Base-by-base conservation (phyloP, 2,329 filamentous ascomycete genomes). In the Esteya vermicola region DNA sequence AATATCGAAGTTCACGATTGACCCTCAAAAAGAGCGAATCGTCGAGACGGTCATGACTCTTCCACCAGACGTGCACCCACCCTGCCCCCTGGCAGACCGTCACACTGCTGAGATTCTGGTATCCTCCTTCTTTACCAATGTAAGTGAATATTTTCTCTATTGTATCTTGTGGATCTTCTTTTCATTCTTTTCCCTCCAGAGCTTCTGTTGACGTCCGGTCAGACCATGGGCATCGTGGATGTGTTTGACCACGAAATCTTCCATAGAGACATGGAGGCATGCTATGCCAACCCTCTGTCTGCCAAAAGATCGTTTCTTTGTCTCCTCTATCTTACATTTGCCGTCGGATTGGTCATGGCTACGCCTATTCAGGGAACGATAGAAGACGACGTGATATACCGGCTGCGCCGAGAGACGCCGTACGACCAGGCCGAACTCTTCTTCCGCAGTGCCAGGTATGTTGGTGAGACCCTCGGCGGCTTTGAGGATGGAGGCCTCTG, bases 401-500 rank as follows among this genome's bases (percentile, higher is more conserved):
- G 64, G 39, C 57, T 79, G 18, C 61, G 63, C 18, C 9, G 2
- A 3, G 59, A 56, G 6, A 62, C 66, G 26, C 57, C 63, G 23
- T 52, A 62, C 2, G 67, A 72, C 45, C 62, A 68, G 46, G 71
- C 73, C n/a, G 75, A 81, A 46, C 56, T 71, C 10, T 78, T 80
- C 51, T 81, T 75, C 49, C 58, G 66, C 14, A 73, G 68, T 45
- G 76, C 75, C 6, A 74, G 69, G 46, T 62, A 60, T 32, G 57
- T 78, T 14, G 58, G 58, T 16, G 59, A 66, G 34, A 57, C 60
- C 1, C 53, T 60, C 1, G 54, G 57, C 4, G 63, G 71, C 0
- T 68, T 78, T 36, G 75, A 79, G 49, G 70, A 78, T 48, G 70
- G 68, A 19, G 70, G 77, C 41, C 70, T 81, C 43, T 78, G 75